Evolutionary conservation across 1,284 basidiomycete genomes (phyloP).

Genomic region (Melampsora larici-populina): DNA sequence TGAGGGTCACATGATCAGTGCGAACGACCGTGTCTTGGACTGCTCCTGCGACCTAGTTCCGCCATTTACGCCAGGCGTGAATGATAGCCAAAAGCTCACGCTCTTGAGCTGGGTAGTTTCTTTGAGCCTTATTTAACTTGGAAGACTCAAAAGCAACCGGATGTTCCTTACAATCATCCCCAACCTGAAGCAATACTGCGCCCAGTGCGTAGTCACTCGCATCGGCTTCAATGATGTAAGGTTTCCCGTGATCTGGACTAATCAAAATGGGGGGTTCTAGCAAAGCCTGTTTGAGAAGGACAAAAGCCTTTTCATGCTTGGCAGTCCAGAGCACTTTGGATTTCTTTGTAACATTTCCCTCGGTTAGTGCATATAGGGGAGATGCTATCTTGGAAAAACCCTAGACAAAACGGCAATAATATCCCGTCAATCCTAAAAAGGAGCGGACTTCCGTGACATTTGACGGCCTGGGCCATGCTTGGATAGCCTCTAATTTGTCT

Average conservation of each 20-base stretch:
- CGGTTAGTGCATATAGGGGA: background rate
- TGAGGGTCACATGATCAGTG: constrained; percentile 57
- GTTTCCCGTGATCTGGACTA: background rate
- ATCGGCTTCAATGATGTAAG: background rate
- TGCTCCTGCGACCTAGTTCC: constrained; percentile 47
- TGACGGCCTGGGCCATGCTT: background rate
- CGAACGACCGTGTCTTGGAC: constrained; percentile 51
- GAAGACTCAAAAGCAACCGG: constrained; percentile 44
- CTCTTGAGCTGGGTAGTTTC: constrained; percentile 44
- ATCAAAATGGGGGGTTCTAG: background rate
- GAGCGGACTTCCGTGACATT: constrained; percentile 8
- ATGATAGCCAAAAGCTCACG: constrained; percentile 45
- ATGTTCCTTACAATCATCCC: background rate
- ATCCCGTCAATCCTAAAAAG: background rate
- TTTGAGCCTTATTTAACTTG: constrained; percentile 37
- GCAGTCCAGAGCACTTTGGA: background rate
- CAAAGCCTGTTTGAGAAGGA: background rate
- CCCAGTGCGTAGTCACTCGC: constrained; percentile 3
- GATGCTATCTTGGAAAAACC: too few species aligned
- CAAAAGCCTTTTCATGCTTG: background rate
- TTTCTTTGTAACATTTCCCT: constrained; percentile 8
- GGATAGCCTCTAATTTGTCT: background rate
- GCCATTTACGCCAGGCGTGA: constrained; percentile 43
- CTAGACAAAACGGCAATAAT: too few species aligned
- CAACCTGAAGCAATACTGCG: constrained; percentile 35